These are phyloP conservation scores for Trichoderma cornu-damae DNA, from an alignment of 2,329 filamentous ascomycete species.

Conservation along the genomic window DNA sequence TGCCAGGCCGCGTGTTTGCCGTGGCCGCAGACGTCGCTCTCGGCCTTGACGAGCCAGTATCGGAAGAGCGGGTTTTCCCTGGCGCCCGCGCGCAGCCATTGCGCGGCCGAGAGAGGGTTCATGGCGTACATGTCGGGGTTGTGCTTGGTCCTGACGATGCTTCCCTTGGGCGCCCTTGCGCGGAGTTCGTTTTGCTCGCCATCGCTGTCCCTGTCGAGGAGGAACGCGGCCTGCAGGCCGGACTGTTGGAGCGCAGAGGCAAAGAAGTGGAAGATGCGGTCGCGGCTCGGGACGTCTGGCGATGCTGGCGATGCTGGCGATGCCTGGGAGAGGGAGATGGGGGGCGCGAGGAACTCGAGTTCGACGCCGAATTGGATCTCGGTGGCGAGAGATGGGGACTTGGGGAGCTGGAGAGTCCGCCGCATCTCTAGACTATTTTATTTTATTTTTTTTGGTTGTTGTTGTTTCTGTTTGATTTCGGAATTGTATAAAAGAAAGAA, in stretches of 20 bases:
- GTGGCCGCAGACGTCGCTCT: not conserved
- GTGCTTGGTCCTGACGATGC: slow-evolving; percentile 12
- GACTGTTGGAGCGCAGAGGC: slow-evolving; percentile 3
- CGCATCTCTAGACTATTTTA: not conserved
- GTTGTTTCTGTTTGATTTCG: not conserved
- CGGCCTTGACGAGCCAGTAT: slow-evolving; percentile 18
- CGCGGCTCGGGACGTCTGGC: not conserved
- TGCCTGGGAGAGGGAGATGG: not conserved
- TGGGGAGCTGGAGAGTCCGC: not conserved
- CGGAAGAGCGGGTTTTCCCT: slow-evolving; percentile 1
- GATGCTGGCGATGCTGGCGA: no score
- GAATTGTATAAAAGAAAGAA: no score
- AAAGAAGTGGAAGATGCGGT: slow-evolving; percentile 9
- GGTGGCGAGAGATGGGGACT: not conserved
- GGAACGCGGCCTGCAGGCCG: slow-evolving; percentile 17
- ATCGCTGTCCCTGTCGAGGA: not conserved
- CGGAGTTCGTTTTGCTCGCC: not conserved
- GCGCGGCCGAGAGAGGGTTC: not conserved
- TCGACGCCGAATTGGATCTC: slow-evolving; percentile 21
- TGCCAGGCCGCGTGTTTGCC: slow-evolving; percentile 1
- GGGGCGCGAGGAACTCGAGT: slow-evolving; percentile 21
- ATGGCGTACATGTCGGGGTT: slow-evolving; percentile 15
- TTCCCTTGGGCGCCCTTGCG: not conserved
- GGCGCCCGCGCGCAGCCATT: not conserved
- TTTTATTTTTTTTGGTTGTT: not conserved